Evolutionary conservation across 176 grass and related monocot species (phyloP).

Genomic region (Zoysia pacifica): DNA sequence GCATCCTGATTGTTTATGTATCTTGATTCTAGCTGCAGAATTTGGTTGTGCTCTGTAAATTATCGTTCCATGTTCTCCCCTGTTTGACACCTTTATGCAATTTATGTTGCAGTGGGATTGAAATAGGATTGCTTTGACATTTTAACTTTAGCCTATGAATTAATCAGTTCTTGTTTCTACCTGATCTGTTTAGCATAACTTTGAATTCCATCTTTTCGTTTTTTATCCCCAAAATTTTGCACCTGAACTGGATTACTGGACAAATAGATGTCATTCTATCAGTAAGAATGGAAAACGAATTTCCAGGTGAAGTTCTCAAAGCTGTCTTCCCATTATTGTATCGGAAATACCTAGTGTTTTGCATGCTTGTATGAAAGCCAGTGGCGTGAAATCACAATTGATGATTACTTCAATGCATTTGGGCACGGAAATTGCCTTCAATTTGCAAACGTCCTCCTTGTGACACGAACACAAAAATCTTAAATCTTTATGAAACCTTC

Average conservation of each 20-base stretch:
- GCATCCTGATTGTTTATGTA: neutral
- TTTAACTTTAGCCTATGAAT: neutral
- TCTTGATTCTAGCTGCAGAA: neutral
- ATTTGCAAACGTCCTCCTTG: conserved; percentile 61
- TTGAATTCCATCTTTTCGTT: conserved; percentile 13
- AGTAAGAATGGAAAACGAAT: conserved; percentile 59
- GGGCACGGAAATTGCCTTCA: conserved; percentile 65
- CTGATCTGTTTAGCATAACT: conserved; percentile 3
- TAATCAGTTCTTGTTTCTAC: conserved; percentile 1
- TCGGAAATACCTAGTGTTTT: conserved; percentile 63
- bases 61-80: neutral
- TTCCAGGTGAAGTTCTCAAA: conserved; percentile 65
- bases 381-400: conserved; percentile 60
- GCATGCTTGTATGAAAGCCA: conserved; percentile 77
- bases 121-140: neutral
- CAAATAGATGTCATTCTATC: conserved; percentile 18
- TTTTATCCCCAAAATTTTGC: conserved; percentile 17
- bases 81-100: conserved; percentile 13
- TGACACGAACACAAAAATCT: conserved; percentile 36
- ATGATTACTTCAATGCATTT: conserved; percentile 84
- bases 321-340: conserved; percentile 65
- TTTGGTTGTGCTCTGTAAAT: neutral
- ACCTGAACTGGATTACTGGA: neutral
- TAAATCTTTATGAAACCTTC: conserved; percentile 61
- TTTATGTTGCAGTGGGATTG: conserved; percentile 14